phyloP scores from a whole-genome alignment of 2,329 filamentous ascomycete species.

The Neopestalotiopsis sp. region DNA sequence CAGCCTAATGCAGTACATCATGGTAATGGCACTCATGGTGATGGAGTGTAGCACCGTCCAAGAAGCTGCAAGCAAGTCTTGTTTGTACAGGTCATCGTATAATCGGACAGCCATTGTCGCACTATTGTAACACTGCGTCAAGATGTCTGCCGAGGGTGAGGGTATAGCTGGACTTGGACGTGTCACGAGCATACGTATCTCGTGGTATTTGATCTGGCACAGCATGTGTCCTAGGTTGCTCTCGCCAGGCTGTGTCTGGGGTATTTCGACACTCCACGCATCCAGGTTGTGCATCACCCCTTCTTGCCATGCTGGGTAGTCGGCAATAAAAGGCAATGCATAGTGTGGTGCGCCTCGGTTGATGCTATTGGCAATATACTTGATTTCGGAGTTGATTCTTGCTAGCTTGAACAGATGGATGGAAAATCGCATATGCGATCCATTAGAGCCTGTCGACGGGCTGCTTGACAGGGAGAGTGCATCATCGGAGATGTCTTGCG shows the following conservation, averaged over 20 bases:
- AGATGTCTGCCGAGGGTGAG: constrained; percentile 44
- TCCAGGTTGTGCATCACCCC: constrained; percentile 45
- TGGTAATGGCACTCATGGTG: constrained; percentile 52
- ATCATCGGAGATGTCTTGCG: neutral
- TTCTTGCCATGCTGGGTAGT: constrained; percentile 51
- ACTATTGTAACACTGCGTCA: constrained; percentile 48
- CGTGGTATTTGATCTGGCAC: constrained; percentile 52
- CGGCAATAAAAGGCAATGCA: constrained; percentile 50
- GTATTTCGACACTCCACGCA: constrained; percentile 38
- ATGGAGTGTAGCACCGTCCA: constrained; percentile 55
- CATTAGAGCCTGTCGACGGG: neutral
- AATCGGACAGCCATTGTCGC: constrained; percentile 45
- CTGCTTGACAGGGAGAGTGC: neutral
- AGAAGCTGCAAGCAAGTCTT: constrained; percentile 49
- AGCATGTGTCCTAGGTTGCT: constrained; percentile 32
- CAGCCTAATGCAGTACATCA: constrained; percentile 56
- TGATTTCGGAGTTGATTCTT: constrained; percentile 60
- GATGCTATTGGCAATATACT: constrained; percentile 60
- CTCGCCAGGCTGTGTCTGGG: neutral
- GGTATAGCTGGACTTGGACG: constrained; percentile 58
- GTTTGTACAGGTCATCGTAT: constrained; percentile 48
- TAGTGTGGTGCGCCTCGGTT: constrained; percentile 51
- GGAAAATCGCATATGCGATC: constrained; percentile 37
- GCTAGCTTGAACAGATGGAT: constrained; percentile 54
- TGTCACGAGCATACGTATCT: constrained; percentile 52